Percentiles rank a stretch among this genome's conserved stretches.
These are phyloP conservation scores for Nothopassalora personata DNA, from an alignment of 2,329 filamentous ascomycete genomes.

Conservation along the genomic window DNA sequence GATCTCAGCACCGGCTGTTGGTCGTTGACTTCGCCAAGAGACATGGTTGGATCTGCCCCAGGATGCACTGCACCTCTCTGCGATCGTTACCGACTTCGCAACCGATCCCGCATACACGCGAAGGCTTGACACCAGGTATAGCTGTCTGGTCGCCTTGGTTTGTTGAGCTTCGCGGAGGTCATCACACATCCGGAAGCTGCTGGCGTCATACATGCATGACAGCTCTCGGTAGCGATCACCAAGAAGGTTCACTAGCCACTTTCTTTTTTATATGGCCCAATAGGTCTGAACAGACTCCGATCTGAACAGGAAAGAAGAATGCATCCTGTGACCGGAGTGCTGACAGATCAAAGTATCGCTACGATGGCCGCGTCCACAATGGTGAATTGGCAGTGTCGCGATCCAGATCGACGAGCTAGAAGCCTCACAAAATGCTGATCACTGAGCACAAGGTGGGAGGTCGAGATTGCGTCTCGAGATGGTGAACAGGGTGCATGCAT, in stretches of 20 bases:
- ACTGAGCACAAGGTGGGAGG: not conserved
- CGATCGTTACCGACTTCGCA: too few relatives aligned
- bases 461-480: not conserved
- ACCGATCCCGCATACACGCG: too few relatives aligned
- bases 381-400: not conserved
- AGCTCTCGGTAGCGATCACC: not conserved
- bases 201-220: not conserved
- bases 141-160: not conserved
- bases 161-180: not conserved
- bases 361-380: too few relatives aligned
- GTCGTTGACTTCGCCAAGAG: not conserved
- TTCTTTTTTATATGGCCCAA: not conserved
- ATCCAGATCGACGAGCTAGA: not conserved
- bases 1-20: not conserved
- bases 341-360: too few relatives aligned
- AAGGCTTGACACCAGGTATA: too few relatives aligned
- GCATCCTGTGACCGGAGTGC: not conserved
- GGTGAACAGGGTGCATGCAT: not conserved
- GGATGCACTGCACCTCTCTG: not conserved
- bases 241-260: not conserved
- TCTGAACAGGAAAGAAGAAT: not conserved
- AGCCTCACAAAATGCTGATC: not conserved
- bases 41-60: not conserved
- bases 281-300: not conserved
- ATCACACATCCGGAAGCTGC: not conserved